phyloP scores from a whole-genome alignment of 129 eudicot species.

The Chrysanthemum lavandulifolium region DNA sequence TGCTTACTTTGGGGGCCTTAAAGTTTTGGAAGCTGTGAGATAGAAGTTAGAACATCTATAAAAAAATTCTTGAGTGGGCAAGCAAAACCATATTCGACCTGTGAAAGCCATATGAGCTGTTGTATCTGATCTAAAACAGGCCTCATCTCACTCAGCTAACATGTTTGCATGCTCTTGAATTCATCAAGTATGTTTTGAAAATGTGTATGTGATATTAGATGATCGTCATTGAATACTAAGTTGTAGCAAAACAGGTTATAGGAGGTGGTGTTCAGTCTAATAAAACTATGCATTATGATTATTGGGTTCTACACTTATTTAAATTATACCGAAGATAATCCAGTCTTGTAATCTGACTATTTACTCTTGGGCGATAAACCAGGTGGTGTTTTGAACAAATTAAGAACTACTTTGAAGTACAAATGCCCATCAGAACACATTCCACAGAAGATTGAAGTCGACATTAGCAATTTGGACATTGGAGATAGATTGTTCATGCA shows the following conservation, averaged over 20 bases:
- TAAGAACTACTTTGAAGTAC: slow-evolving; percentile 64
- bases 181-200: not conserved
- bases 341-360: not conserved
- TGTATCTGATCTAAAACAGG: not conserved
- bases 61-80: not conserved
- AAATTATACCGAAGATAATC: not conserved
- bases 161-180: not conserved
- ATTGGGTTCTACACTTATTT: not conserved
- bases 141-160: slow-evolving; percentile 4
- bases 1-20: not conserved
- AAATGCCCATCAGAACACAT: slow-evolving; percentile 82
- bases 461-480: slow-evolving; percentile 77
- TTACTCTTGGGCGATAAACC: slow-evolving; percentile 27
- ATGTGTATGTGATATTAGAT: not conserved
- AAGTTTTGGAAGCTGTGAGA: not conserved
- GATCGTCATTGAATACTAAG: not conserved
- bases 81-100: not conserved
- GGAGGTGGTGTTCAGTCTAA: not conserved
- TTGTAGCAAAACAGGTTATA: not conserved
- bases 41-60: not conserved
- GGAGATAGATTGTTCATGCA: slow-evolving; percentile 61
- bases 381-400: slow-evolving; percentile 69
- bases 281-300: not conserved
- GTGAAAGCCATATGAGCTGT: too few relatives aligned
- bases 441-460: slow-evolving; percentile 85